Evolutionary conservation across 2,329 filamentous ascomycete genomes (phyloP).

Genomic region (Aspergillus nomiae): DNA sequence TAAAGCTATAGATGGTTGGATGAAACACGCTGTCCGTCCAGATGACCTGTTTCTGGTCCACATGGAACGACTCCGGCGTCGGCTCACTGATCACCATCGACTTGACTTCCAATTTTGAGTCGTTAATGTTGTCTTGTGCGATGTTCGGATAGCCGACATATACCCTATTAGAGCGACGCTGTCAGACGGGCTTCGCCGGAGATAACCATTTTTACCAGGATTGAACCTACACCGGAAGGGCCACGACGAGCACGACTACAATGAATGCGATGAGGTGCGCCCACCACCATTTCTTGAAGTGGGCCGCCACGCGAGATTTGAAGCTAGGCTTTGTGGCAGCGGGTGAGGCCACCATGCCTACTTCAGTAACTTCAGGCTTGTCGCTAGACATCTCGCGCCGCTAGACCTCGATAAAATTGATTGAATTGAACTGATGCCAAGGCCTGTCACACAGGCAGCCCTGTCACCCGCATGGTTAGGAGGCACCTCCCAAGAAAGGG

Average conservation of each 20-base stretch:
- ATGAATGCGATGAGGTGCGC: constrained; percentile 53
- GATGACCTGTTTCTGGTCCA: constrained; percentile 53
- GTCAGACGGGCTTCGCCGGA: not conserved
- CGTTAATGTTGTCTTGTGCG: constrained; percentile 57
- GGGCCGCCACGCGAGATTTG: constrained; percentile 28
- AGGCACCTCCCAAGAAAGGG: not conserved
- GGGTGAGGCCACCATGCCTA: constrained; percentile 6
- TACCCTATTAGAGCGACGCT: constrained; percentile 41
- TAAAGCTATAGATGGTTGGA: constrained; percentile 57
- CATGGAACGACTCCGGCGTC: constrained; percentile 48
- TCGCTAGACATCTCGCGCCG: constrained; percentile 17
- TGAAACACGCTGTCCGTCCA: constrained; percentile 54
- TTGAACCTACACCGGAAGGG: constrained; percentile 57
- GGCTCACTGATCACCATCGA: constrained; percentile 56
- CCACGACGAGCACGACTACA: constrained; percentile 54
- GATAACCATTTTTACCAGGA: not conserved
- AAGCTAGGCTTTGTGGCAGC: constrained; percentile 26
- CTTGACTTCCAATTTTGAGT: constrained; percentile 53
- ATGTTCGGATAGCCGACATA: constrained; percentile 62
- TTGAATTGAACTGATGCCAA: not conserved
- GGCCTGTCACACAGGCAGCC: not conserved
- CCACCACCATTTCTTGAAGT: constrained; percentile 57
- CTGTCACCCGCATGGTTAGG: not conserved
- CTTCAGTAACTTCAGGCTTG: constrained; percentile 28
- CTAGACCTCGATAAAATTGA: no score